A percentile compares a stretch with the other conserved stretches of the same genome.
These are phyloP conservation scores for Tolypocladium amazonense DNA, from an alignment of 2,329 filamentous ascomycete species.

Conservation along the genomic window DNA sequence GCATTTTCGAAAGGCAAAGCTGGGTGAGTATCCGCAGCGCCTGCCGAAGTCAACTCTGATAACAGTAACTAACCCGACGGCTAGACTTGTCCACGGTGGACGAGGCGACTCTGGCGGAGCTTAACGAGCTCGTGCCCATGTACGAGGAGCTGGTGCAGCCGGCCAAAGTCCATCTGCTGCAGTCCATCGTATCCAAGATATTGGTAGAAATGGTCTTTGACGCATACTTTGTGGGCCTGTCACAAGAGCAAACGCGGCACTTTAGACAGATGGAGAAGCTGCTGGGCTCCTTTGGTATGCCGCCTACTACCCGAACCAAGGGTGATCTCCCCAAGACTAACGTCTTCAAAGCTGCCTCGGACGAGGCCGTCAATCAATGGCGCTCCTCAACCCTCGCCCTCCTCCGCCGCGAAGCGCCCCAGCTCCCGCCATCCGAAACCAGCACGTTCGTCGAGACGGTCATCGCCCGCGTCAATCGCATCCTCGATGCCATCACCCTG, in stretches of 20 bases:
- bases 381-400: constrained; percentile 52
- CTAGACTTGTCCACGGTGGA: constrained; percentile 33
- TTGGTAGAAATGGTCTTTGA: constrained; percentile 52
- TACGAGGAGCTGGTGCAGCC: constrained; percentile 42
- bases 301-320: neutral
- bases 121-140: constrained; percentile 43
- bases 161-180: constrained; percentile 51
- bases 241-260: constrained; percentile 39
- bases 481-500: constrained; percentile 40
- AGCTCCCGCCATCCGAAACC: constrained; percentile 36
- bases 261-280: constrained; percentile 38
- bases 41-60: neutral
- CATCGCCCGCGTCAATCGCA: constrained; percentile 33
- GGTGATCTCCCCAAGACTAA: neutral
- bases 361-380: constrained; percentile 53
- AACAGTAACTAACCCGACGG: neutral
- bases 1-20: constrained; percentile 53
- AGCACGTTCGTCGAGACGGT: constrained; percentile 28
- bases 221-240: constrained; percentile 52
- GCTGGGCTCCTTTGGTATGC: constrained; percentile 30
- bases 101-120: constrained; percentile 28
- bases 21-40: constrained; percentile 40
- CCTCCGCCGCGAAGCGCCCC: constrained; percentile 40
- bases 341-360: constrained; percentile 25
- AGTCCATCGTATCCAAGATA: constrained; percentile 49